Evolutionary conservation across 2,329 filamentous ascomycete species (phyloP), one percentile per base, ranked within the genome.

Genomic region (Coccinonectria pachysandricola): DNA sequence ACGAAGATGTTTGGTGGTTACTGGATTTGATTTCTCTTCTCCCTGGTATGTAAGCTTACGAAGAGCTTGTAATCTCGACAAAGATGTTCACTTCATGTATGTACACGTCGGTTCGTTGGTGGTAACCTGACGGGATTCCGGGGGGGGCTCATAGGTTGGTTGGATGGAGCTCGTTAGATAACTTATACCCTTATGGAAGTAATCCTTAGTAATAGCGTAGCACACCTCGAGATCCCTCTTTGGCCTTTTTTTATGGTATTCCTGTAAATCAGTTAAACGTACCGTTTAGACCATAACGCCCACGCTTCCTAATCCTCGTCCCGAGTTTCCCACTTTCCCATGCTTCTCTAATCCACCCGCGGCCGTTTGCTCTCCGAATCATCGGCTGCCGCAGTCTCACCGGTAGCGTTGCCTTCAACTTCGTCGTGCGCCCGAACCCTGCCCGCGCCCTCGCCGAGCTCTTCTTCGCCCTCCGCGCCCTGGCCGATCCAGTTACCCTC

Each of bases 401-500:
- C 60, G 15, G 53, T 47, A 5, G 45, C 64, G 23, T 59, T 63
- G 12, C 49, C 60, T 13, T 69, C 71, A 8, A 62, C 52, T 37
- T 76, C 75, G 24, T 68, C 68, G 9, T 59, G 57, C 3, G 42
- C 60, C 29, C 71, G 63, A 21, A 69, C 65, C 31, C 68, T 65
- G 14, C 75, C 75, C 2, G 72, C 76, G 7, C 77, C 76, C 30
- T 75, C 75, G 22, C 77, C 77, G 12, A 79, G 58, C 29, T 63
- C 70, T 14, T 56, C 56, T 32, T 49, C 63, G 20, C 43, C 62
- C 7, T 48, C 56, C 6, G 48, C 56, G 3, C 48, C 57, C 7
- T 47, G 44, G 2, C 47, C 52, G 37, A 81, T 79, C 71, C 79
- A 88, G 48, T 88, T 86, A 3, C 84, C 84, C 7, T 86, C 69